phyloP scores from a whole-genome alignment of 2,329 filamentous ascomycete genomes.

The Hymenoscyphus occultus region DNA sequence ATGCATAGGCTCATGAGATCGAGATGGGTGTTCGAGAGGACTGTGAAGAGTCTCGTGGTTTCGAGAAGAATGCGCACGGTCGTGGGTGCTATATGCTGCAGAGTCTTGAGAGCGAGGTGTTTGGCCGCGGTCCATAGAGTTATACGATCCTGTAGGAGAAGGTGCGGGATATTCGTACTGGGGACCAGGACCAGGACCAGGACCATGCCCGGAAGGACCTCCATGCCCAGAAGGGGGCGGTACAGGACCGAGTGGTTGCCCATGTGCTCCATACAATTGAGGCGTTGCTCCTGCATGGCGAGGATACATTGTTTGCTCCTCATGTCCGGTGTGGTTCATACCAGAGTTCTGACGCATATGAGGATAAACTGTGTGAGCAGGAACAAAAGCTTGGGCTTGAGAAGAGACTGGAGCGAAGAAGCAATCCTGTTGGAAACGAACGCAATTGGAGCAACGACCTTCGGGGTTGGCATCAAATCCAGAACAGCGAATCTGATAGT shows the following conservation, averaged over 20 bases:
- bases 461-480: slow-evolving; percentile 71
- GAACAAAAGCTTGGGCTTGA: slow-evolving; percentile 71
- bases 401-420: slow-evolving; percentile 74
- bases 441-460: slow-evolving; percentile 70
- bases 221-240: slow-evolving; percentile 17
- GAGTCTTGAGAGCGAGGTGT: slow-evolving; percentile 22
- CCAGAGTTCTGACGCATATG: slow-evolving; percentile 40
- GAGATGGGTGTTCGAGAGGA: background rate
- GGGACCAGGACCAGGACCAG: background rate
- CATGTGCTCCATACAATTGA: slow-evolving; percentile 41
- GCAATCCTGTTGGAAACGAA: slow-evolving; percentile 72
- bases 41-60: background rate
- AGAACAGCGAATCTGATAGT: slow-evolving; percentile 66
- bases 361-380: slow-evolving; percentile 64
- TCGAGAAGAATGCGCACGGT: background rate
- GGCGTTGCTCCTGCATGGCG: slow-evolving; percentile 18
- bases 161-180: slow-evolving; percentile 36
- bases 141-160: slow-evolving; percentile 35
- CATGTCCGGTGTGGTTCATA: slow-evolving; percentile 37
- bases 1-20: slow-evolving; percentile 8
- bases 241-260: slow-evolving; percentile 38
- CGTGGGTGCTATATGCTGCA: slow-evolving; percentile 2
- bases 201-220: slow-evolving; percentile 7
- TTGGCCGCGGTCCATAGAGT: slow-evolving; percentile 22
- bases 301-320: slow-evolving; percentile 35